Conservation (phyloP, 2,329 filamentous ascomycete species). For the Colletotrichum tofieldiae region DNA sequence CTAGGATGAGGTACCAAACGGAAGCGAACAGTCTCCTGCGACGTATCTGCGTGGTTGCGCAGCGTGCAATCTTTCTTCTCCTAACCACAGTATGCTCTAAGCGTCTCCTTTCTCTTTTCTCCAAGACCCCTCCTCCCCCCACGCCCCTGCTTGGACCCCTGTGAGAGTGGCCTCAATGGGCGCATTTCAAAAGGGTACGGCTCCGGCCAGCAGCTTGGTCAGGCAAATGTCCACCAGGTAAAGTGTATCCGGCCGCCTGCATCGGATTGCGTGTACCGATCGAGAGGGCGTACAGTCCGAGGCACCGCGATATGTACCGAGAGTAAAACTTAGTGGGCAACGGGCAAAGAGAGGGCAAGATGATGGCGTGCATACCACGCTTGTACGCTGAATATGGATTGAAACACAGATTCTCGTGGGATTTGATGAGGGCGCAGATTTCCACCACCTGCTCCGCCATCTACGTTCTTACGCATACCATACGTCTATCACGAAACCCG, state of each 20-base stretch:
- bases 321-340: neutral
- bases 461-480: neutral
- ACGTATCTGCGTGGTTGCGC: neutral
- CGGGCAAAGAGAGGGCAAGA: neutral
- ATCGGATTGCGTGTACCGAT: constrained; percentile 5
- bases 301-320: neutral
- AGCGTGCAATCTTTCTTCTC: neutral
- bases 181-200: neutral
- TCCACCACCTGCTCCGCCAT: neutral
- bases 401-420: neutral
- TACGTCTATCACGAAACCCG: neutral
- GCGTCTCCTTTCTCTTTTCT: neutral
- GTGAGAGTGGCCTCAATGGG: neutral
- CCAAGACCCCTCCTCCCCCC: too few species aligned
- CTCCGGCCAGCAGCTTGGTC: constrained; percentile 3
- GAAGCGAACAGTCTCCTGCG: neutral
- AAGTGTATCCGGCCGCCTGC: neutral
- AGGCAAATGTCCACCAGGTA: neutral
- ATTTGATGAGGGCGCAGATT: neutral
- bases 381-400: neutral
- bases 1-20: neutral
- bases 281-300: neutral
- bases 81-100: neutral
- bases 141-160: neutral
- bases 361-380: neutral